Percentiles rank a stretch among this genome's conserved stretches.
phyloP scores from a whole-genome alignment of 2,329 filamentous ascomycete species.

The Emergomyces orientalis region DNA sequence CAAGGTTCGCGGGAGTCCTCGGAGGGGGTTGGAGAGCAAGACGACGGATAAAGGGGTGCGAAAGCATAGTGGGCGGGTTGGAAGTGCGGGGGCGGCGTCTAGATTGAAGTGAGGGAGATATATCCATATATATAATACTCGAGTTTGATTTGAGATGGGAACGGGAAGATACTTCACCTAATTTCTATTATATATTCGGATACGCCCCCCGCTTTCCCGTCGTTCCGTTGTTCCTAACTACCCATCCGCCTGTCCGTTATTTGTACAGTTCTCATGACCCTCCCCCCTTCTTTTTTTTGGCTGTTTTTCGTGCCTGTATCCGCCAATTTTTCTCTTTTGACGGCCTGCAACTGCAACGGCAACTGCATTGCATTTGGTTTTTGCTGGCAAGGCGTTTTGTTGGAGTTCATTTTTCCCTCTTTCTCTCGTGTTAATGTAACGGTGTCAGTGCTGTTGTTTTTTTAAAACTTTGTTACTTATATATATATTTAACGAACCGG shows the following conservation, averaged over 20 bases:
- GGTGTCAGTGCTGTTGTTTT: background rate
- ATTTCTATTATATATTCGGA: background rate
- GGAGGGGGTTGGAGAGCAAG: conserved; percentile 31
- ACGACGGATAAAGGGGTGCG: conserved; percentile 37
- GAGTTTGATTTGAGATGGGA: background rate
- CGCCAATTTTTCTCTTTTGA: background rate
- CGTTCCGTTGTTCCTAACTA: background rate
- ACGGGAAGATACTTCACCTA: background rate
- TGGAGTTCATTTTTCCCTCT: background rate
- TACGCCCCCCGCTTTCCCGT: background rate
- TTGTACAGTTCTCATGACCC: background rate
- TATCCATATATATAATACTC: background rate
- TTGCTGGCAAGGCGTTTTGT: background rate
- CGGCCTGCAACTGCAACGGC: background rate
- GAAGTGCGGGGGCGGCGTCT: conserved; percentile 29
- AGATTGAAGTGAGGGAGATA: background rate
- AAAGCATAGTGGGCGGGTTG: conserved; percentile 40
- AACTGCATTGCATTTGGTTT: background rate
- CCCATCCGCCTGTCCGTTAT: background rate
- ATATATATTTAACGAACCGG: background rate
- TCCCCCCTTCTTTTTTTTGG: background rate
- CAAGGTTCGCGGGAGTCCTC: conserved; percentile 55
- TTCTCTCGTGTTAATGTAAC: background rate
- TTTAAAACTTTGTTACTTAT: background rate
- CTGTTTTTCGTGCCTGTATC: no score